Conservation (phyloP, 176 grass and related monocot species). For the Canna indica region DNA sequence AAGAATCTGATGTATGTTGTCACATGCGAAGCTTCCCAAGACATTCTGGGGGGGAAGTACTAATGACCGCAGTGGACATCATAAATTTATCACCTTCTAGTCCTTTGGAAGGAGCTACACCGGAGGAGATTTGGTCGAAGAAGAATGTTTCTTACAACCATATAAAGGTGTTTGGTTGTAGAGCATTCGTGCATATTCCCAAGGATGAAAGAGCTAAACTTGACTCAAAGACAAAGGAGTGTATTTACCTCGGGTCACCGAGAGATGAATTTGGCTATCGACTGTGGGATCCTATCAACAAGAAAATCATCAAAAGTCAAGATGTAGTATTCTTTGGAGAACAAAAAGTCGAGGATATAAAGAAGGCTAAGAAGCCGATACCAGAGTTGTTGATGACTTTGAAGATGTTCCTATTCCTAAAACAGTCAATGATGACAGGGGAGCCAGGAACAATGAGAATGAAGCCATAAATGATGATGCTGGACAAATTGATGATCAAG, state of each 20-base stretch:
- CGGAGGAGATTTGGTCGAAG: neutral
- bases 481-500: too few relatives aligned
- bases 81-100: slow-evolving; percentile 6
- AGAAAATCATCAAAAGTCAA: neutral
- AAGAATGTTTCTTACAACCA: too few relatives aligned
- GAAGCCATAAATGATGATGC: too few relatives aligned
- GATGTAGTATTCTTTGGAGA: too few relatives aligned
- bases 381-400: neutral
- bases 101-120: neutral
- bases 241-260: neutral
- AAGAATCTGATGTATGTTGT: too few relatives aligned
- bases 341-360: too few relatives aligned
- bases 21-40: slow-evolving; percentile 2
- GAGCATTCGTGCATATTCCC: too few relatives aligned
- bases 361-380: neutral
- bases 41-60: neutral
- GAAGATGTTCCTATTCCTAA: neutral
- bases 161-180: too few relatives aligned
- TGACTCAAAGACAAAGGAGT: too few relatives aligned
- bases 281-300: neutral
- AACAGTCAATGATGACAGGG: too few relatives aligned
- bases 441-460: too few relatives aligned
- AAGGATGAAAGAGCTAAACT: too few relatives aligned
- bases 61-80: neutral
- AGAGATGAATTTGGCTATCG: neutral